Evolutionary conservation across 2,329 filamentous ascomycete species (phyloP).

Genomic region (Diaporthe citri): DNA sequence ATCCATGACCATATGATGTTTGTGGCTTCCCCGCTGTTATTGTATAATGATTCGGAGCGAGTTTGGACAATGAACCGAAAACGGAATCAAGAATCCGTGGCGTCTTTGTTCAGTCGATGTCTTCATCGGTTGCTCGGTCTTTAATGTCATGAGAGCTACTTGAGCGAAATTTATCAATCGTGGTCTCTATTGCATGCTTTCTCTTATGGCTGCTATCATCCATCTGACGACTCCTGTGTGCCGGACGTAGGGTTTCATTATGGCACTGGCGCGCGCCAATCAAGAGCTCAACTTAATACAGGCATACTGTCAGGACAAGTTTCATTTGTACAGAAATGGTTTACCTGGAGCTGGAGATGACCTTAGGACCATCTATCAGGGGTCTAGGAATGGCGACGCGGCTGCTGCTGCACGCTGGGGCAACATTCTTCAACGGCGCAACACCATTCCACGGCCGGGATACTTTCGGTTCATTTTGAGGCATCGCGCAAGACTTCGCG

Average conservation of each 20-base stretch:
- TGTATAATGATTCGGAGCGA: neutral
- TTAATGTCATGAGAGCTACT: no score
- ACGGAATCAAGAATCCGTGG: neutral
- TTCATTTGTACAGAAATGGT: neutral
- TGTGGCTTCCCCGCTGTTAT: neutral
- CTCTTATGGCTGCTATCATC: no score
- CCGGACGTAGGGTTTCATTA: neutral
- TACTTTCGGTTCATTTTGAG: neutral
- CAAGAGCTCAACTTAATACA: fast-evolving
- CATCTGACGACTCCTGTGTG: neutral
- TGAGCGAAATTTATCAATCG: no score
- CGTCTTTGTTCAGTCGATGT: neutral
- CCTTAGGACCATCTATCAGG: fast-evolving
- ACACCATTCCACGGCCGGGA: neutral
- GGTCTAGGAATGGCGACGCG: neutral
- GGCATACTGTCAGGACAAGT: neutral
- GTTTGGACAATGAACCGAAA: neutral
- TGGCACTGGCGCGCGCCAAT: neutral
- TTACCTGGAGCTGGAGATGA: fast-evolving
- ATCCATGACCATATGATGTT: neutral
- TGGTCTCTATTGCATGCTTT: no score
- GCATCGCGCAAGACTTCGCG: neutral
- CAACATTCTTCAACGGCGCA: neutral
- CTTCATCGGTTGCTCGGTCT: neutral
- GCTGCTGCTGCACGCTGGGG: neutral